Conservation (phyloP, 805 yeast genomes). For the Sugiyamaella americana region DNA sequence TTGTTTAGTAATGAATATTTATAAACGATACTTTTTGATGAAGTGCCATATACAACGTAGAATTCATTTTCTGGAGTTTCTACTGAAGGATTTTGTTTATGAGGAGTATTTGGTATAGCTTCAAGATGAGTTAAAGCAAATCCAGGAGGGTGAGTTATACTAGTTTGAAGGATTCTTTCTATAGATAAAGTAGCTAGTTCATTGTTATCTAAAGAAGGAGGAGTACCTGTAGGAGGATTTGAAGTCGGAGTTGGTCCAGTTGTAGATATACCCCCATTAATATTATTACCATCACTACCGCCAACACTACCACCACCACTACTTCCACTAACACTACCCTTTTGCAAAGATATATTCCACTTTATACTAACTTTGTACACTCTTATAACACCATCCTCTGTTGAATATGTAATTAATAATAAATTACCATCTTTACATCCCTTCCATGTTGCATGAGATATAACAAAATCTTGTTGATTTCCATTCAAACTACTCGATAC, state of each 20-base stretch:
- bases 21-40: conserved; percentile 6
- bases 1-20: conserved; percentile 11
- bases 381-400: conserved; percentile 15
- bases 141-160: conserved; percentile 8
- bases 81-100: neutral
- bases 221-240: neutral
- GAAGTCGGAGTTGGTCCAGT: neutral
- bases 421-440: conserved; percentile 25
- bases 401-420: conserved; percentile 27
- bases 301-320: neutral
- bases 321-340: neutral
- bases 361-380: conserved; percentile 26
- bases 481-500: conserved; percentile 48
- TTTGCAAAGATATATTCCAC: no score
- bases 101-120: conserved; percentile 13
- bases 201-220: neutral
- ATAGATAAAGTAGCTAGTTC: conserved; percentile 14
- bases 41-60: conserved; percentile 15
- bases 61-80: conserved; percentile 13
- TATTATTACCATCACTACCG: neutral
- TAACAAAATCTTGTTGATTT: conserved; percentile 34
- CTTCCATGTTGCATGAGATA: conserved; percentile 26
- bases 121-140: conserved; percentile 14
- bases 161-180: conserved; percentile 9
- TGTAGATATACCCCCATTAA: neutral